Base-by-base conservation (phyloP, 2,329 filamentous ascomycete genomes). In the Claviceps cyperi region DNA sequence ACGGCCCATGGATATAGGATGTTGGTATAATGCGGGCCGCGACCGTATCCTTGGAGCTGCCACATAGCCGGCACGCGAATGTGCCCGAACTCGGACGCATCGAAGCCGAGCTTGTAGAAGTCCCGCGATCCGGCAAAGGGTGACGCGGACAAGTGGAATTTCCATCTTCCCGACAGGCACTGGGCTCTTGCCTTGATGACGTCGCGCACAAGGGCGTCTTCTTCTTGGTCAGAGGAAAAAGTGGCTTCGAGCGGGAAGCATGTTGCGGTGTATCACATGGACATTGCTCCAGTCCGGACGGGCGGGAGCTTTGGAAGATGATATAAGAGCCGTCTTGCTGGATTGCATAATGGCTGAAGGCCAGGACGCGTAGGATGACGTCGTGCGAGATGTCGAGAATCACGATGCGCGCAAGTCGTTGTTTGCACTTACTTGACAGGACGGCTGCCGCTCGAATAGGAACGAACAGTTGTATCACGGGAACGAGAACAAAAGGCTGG, bases 11-110 rank as follows among this genome's bases (percentile, higher is more conserved):
- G 83, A 53, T 77, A 86, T 48, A 77, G 69, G 47, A 82, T 69
- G 54, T 87, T 87, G 9, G 82, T 86, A 58, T 86, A 86, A 47
- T 84, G 80, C 2, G 83, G 83, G 9, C 73, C 69, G 21, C 66
- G 65, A 3, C 82, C 83, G 55, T 77, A 78, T 14, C 81, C 82
- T 57, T 84, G 77, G 1, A 83, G 67, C 62, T 86, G 83, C 83
- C 83, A 87, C 68, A 81, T 79, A 14, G 80, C 78, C 0, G 82
- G 83, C 0, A 86, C 83, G 6, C 68, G 58, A 38, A 83, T 77
- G 38, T 74, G 65, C 21, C 52, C 44, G 37, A 60, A 63, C 19
- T 40, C 55, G 0, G 60, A 57, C 9, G 66, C 58, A 49, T 69
- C 63, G 50, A 66, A 72, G 35, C 54, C 56, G 28, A 57, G 52